Base-by-base conservation (phyloP, 2,329 filamentous ascomycete species). In the Colletotrichum endophyticum region DNA sequence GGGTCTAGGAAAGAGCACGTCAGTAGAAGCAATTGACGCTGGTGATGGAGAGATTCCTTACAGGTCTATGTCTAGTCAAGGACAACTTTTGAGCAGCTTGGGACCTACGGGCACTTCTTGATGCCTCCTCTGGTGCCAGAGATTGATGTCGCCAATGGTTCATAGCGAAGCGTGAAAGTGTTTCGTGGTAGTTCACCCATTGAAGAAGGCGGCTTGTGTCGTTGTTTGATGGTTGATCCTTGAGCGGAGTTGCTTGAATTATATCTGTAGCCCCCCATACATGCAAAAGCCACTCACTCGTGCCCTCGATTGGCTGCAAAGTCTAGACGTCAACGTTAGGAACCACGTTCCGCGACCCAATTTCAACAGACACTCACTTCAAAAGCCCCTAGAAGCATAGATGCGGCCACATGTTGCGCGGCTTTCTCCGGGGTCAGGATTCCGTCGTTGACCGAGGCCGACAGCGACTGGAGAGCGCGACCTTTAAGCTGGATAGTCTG, bases 111-210 rank as follows among this genome's bases (percentile, higher is more conserved):
- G 1, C 22, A 12, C 16, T 59, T 49, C 25, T 32, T 6, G 6
- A 12, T 25, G 25, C 4, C 11, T 19, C 19, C 27, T 16, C 9
- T 27, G 70, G 2, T 6, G 6, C 8, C 6, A 68, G 6, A 1
- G 71, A 63, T 16, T 56, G 39, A 15, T 49, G 71, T 57, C 64
- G 64, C 64, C 64, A 69, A 25, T 69, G 71, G 27, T 69, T 36
- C 36, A 73, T 30, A 12, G 71, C 22, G 28, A 73, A 63, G 22
- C 56, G 71, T 19, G 64, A 73, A 2, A 69, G 27, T 7, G 64
- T 69, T 9, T 69, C 66, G n/a, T 73, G 71, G 5, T 56, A 73
- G 32, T 73, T 28, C 8, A 62, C 71, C 71, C 71, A 73, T 12
- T 62, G 25, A 19, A 73, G 27, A 8, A 73, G 36, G n/a, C 44